A percentile compares a stretch with the other conserved stretches of the same genome.
Evolutionary conservation across 176 grass and related monocot genomes (phyloP).

Genomic region (Carex pumila): DNA sequence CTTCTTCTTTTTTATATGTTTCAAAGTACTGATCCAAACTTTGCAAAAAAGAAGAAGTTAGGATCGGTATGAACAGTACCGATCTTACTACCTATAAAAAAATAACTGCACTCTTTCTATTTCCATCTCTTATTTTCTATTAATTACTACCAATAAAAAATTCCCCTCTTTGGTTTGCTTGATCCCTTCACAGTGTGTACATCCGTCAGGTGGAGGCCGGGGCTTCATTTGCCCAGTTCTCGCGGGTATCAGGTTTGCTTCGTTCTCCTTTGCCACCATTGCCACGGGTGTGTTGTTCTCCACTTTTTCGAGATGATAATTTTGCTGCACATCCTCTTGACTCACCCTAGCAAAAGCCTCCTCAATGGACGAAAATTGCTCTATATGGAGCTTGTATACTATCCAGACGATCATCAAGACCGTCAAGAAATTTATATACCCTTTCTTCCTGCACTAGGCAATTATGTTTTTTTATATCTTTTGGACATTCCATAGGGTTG

Average conservation of each 20-base stretch:
- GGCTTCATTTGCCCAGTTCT: neutral
- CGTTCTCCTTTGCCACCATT: neutral
- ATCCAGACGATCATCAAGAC: neutral
- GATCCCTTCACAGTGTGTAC: neutral
- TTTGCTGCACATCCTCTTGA: neutral
- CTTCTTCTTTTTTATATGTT: too few species aligned
- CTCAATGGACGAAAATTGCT: neutral
- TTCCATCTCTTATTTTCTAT: too few species aligned
- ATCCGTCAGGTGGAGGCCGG: neutral
- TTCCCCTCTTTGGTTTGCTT: conserved; percentile 1
- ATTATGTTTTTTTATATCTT: neutral
- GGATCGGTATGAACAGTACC: too few species aligned
- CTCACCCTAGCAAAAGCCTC: neutral
- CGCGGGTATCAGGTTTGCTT: neutral
- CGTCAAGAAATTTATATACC: neutral
- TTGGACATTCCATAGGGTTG: neutral
- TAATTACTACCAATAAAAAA: too few species aligned
- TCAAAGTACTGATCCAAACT: too few species aligned
- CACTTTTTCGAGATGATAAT: neutral
- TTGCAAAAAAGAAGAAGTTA: too few species aligned
- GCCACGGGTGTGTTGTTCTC: neutral
- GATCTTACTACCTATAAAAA: too few species aligned
- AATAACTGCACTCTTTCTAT: too few species aligned
- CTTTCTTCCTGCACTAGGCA: neutral
- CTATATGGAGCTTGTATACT: neutral